Conservation (phyloP, 768 basidiomycete species). For the Tulasnella sp. region DNA sequence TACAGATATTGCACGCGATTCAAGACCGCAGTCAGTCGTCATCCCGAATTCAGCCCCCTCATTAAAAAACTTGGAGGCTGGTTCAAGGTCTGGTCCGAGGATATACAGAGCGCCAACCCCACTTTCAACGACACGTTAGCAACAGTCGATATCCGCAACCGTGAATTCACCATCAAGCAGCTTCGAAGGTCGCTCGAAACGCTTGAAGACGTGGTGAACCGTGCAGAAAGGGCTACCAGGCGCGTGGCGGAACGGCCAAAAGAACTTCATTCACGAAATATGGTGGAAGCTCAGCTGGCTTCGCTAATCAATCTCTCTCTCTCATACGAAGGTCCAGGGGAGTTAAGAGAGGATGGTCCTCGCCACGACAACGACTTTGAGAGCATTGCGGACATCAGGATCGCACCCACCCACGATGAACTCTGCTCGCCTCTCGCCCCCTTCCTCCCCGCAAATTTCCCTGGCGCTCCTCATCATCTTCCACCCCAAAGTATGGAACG, state of each 20-base stretch:
- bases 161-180: slow-evolving; percentile 43
- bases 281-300: slow-evolving; percentile 39
- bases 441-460: slow-evolving; percentile 60
- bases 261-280: slow-evolving; percentile 14
- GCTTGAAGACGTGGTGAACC: slow-evolving; percentile 42
- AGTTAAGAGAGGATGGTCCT: slow-evolving; percentile 47
- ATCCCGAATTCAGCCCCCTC: slow-evolving; percentile 46
- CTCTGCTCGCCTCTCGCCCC: slow-evolving; percentile 50
- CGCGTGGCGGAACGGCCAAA: background rate
- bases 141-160: slow-evolving; percentile 35
- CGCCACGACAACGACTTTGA: slow-evolving; percentile 67
- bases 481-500: slow-evolving; percentile 58
- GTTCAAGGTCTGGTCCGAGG: slow-evolving; percentile 50
- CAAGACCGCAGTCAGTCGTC: slow-evolving; percentile 50
- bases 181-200: slow-evolving; percentile 30
- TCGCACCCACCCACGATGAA: slow-evolving; percentile 68
- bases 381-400: slow-evolving; percentile 55
- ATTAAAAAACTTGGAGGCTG: slow-evolving; percentile 47
- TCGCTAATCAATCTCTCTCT: slow-evolving; percentile 43
- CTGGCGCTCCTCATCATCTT: slow-evolving; percentile 60
- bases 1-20: slow-evolving; percentile 55
- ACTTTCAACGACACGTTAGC: slow-evolving; percentile 47
- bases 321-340: slow-evolving; percentile 58
- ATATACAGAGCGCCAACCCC: slow-evolving; percentile 42
- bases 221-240: slow-evolving; percentile 41